Base-by-base conservation (phyloP, 345 rosid genomes). In the Carallia pectinifolia region DNA sequence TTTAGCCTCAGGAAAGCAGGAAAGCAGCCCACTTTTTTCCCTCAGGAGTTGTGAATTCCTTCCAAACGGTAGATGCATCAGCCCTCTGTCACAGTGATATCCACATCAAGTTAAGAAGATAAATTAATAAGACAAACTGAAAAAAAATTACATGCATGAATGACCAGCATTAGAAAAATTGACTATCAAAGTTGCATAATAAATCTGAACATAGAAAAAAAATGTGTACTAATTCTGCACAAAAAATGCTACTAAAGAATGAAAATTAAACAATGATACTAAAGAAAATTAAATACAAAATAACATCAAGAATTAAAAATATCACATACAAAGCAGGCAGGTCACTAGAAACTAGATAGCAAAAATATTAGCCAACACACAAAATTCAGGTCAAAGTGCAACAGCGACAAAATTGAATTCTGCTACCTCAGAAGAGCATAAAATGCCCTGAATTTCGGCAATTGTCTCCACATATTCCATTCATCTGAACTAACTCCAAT, bases 51-150 rank as follows among this genome's bases (percentile, higher is more conserved):
- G 94, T 86, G 75, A 92, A 95, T 77, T 95, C 99, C 87, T 92
- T 95, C 99, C 99, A 95, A 71, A 86, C 96, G n/a, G 99, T 95
- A 39, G 99, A 95, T 38, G 98, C 97, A 74, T 95, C 99, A 19
- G 97, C 99, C 78, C 94, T 89, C 99, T 95, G 91, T 75, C 17
- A 30, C 31, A 75, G 34, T 53, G 62, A 30, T 55, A 54, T 38
- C 27, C 6, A 72, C 8, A 52, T 31, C 56, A 53, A 63, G 16
- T 7, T 3, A 40, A 52, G 31, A 61, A 74, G 44, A 62, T 47
- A 38, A 40, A 58, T 58, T 53, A 38, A 39, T 23, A 58, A 59
- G 50, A 53, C 16, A 61, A 36, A 36, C 4, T 12, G 12, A 9
- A 10, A 56, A 55, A 29, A 50, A 50, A 4, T 39, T 16, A 4